A percentile compares a stretch with the other conserved stretches of the same genome.
These are phyloP conservation scores for Quercus phellos DNA, from an alignment of 331 rosid genomes.

Conservation along the genomic window DNA sequence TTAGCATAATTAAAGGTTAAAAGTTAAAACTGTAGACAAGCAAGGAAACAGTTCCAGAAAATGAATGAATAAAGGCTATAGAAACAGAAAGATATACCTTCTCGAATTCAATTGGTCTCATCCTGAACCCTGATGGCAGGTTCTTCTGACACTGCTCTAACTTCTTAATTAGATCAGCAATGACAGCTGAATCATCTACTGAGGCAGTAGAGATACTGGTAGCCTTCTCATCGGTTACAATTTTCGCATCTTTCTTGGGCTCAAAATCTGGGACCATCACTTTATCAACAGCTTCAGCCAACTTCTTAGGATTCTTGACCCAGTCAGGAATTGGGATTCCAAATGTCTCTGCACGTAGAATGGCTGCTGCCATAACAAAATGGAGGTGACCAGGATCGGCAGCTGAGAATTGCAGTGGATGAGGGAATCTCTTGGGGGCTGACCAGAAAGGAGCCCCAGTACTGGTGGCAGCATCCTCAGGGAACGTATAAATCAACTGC, in stretches of 20 bases:
- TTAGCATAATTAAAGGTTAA: not conserved
- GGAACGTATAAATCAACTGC: conserved; percentile 87
- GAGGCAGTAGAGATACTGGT: conserved; percentile 69
- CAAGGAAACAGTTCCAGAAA: not conserved
- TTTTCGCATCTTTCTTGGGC: conserved; percentile 79
- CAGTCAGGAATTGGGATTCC: conserved; percentile 87
- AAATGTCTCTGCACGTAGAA: conserved; percentile 83
- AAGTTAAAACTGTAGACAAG: not conserved
- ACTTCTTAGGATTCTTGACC: conserved; percentile 62
- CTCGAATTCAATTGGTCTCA: conserved; percentile 92
- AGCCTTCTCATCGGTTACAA: conserved; percentile 91
- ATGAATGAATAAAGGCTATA: not conserved
- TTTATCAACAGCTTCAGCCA: conserved; percentile 68
- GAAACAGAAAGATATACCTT: conserved; percentile 46
- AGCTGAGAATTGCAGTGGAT: conserved; percentile 67
- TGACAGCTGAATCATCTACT: conserved; percentile 75
- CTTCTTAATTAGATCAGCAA: conserved; percentile 59
- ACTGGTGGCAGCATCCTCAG: conserved; percentile 93
- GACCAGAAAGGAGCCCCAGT: conserved; percentile 98
- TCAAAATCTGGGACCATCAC: conserved; percentile 80
- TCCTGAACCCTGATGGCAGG: conserved; percentile 64
- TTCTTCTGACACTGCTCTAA: conserved; percentile 55
- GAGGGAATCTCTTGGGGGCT: conserved; percentile 96
- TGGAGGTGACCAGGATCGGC: conserved; percentile 70
- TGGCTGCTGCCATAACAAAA: conserved; percentile 71